These are phyloP conservation scores for Aeminium ludgeri DNA, from an alignment of 495 filamentous ascomycete genomes.

Conservation along the genomic window DNA sequence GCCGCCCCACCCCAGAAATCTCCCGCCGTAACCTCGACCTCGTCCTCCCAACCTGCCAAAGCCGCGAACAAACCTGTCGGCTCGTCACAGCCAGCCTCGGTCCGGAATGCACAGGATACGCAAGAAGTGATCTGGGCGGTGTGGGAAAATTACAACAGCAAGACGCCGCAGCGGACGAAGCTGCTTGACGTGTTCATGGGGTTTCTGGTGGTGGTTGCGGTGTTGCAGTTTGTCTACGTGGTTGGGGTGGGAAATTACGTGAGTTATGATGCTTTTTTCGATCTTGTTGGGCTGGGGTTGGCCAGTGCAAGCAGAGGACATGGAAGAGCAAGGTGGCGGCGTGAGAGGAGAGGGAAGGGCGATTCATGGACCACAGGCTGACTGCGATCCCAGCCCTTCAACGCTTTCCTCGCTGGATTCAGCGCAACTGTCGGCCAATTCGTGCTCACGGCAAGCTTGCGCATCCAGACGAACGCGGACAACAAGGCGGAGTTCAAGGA, in stretches of 20 bases:
- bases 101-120: slow-evolving; percentile 29
- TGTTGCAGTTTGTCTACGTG: slow-evolving; percentile 85
- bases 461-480: slow-evolving; percentile 76
- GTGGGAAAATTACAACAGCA: slow-evolving; percentile 56
- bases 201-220: slow-evolving; percentile 73
- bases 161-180: slow-evolving; percentile 79
- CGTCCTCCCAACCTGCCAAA: not conserved
- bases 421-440: slow-evolving; percentile 92
- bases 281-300: no score
- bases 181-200: slow-evolving; percentile 84
- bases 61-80: slow-evolving; percentile 12
- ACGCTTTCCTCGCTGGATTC: slow-evolving; percentile 93
- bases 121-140: slow-evolving; percentile 39
- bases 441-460: slow-evolving; percentile 74
- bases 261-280: slow-evolving; percentile 18
- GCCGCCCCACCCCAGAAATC: slow-evolving; percentile 3
- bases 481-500: slow-evolving; percentile 53
- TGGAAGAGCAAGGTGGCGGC: no score
- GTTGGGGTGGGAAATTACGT: slow-evolving; percentile 89
- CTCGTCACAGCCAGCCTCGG: slow-evolving; percentile 16
- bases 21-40: slow-evolving; percentile 5
- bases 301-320: no score
- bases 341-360: no score
- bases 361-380: not conserved
- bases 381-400: slow-evolving; percentile 60